Percentiles rank a stretch among this genome's conserved stretches.
phyloP scores from a whole-genome alignment of 2,329 filamentous ascomycete genomes.

The Claviceps sp. region DNA sequence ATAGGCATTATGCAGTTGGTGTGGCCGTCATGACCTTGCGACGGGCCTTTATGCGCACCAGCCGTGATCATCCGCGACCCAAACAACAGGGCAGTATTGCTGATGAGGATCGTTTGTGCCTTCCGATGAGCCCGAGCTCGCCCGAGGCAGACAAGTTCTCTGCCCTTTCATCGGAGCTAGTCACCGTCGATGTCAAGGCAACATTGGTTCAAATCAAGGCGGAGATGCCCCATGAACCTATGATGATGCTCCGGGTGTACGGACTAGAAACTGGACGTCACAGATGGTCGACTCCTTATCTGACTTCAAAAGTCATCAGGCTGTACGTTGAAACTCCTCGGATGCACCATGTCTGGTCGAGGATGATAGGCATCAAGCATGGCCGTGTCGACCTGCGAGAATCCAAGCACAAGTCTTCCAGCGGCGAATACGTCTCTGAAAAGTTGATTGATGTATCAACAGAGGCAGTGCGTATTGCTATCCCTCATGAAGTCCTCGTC shows the following conservation, averaged over 20 bases:
- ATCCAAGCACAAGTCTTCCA: slow-evolving; percentile 52
- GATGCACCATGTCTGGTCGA: slow-evolving; percentile 72
- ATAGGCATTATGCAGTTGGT: slow-evolving; percentile 80
- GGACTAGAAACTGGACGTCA: slow-evolving; percentile 71
- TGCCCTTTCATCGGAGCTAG: slow-evolving; percentile 43
- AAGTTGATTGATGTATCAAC: slow-evolving; percentile 72
- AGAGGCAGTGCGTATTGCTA: slow-evolving; percentile 74
- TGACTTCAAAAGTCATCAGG: slow-evolving; percentile 65
- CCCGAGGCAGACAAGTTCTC: slow-evolving; percentile 19
- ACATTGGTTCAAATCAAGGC: slow-evolving; percentile 78
- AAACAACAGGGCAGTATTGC: slow-evolving; percentile 18
- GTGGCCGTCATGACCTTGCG: slow-evolving; percentile 66
- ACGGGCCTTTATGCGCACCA: slow-evolving; percentile 50
- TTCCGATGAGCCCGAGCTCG: slow-evolving; percentile 19
- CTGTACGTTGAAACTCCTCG: slow-evolving; percentile 79
- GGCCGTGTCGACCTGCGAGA: slow-evolving; percentile 71
- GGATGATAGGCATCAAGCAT: slow-evolving; percentile 71
- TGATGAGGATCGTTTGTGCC: slow-evolving; percentile 15
- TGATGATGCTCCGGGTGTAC: slow-evolving; percentile 81
- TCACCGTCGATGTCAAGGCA: slow-evolving; percentile 72
- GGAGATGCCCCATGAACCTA: slow-evolving; percentile 77
- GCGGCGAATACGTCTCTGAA: slow-evolving; percentile 50
- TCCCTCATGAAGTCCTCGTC: slow-evolving; percentile 84
- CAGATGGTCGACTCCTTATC: slow-evolving; percentile 74
- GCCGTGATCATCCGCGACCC: slow-evolving; percentile 24